Evolutionary conservation across 2,329 filamentous ascomycete genomes (phyloP).

Genomic region (Claviceps cyperi): DNA sequence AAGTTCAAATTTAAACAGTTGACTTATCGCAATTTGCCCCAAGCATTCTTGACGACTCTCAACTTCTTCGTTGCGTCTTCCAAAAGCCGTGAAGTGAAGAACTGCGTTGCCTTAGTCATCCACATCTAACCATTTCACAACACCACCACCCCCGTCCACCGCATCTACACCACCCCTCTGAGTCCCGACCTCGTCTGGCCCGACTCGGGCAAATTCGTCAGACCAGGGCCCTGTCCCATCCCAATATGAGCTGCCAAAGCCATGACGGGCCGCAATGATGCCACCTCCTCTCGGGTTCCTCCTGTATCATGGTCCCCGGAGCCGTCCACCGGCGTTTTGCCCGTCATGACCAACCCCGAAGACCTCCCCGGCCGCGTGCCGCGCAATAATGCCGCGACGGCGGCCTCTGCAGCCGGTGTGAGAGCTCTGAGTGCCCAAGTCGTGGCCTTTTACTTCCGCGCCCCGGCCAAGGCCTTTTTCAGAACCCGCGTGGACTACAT

Average conservation of each 20-base stretch:
- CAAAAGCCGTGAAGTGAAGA: no score
- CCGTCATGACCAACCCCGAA: slow-evolving; percentile 23
- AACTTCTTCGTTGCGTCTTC: no score
- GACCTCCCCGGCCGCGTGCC: slow-evolving; percentile 30
- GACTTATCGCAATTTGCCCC: no score
- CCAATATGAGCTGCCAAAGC: slow-evolving; percentile 18
- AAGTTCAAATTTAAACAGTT: no score
- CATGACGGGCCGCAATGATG: slow-evolving; percentile 22
- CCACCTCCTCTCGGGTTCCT: slow-evolving; percentile 13
- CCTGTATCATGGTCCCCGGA: slow-evolving; percentile 7
- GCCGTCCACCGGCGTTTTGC: slow-evolving; percentile 25
- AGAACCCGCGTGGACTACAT: slow-evolving; percentile 76
- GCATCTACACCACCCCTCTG: no score
- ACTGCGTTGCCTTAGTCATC: no score
- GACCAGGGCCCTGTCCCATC: background rate
- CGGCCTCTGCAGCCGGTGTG: slow-evolving; percentile 72
- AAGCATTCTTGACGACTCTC: no score
- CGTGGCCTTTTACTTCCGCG: slow-evolving; percentile 82
- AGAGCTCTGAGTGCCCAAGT: slow-evolving; percentile 72
- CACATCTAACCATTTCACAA: no score
- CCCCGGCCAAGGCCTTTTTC: slow-evolving; percentile 86
- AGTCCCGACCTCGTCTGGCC: no score
- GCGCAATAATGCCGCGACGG: slow-evolving; percentile 44
- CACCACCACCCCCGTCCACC: no score
- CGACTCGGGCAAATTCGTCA: background rate